Base-by-base conservation (phyloP, 768 basidiomycete genomes). In the Tulasnella sp. region DNA sequence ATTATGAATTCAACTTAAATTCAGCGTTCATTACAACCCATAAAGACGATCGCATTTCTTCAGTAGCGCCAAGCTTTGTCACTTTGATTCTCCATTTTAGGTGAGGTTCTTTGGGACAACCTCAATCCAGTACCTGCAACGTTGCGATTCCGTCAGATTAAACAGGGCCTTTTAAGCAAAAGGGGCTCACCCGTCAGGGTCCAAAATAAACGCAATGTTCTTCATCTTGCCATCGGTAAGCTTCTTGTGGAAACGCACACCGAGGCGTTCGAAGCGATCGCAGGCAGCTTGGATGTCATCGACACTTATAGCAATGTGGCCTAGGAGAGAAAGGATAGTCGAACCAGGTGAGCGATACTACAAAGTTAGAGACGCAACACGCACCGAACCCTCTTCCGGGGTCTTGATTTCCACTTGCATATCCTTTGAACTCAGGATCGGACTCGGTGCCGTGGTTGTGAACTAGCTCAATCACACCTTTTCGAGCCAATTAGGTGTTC, bases 371-470 rank as follows among this genome's bases (percentile, higher is more conserved):
- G 42, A 37, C 26, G 48, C 6, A 23, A 16, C 35, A 80, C 77
- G 79, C 76, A 44, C 81, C 82, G 72, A 81, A 79, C 13, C 86
- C 89, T 77, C 87, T 87, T 39, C 91, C 91, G 5, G 93, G 92
- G 4, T 96, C 95, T 4, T 88, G 83, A 85, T 99, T 99, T 0
- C 97, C 97, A 81, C 84, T 92, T 13, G 90, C 87, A 83, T 98
- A 98, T 46, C 94, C 96, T 81, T 90, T 83, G 87, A 96, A 96
- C 80, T 84, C 84, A 73, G 90, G 81, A 83, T 96, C 92, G 77
- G 85, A 86, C 85, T 99, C 97, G 77, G 94, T 94, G 77, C 96
- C 94, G 83, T 95, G 93, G 86, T 96, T 95, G 86, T 93, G 91
- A 1, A 92, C 95, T 72, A 95, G 87, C 83, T 96, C 94, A 79